phyloP scores from a whole-genome alignment of 495 filamentous ascomycete species.

The Podospora pseudocomata region DNA sequence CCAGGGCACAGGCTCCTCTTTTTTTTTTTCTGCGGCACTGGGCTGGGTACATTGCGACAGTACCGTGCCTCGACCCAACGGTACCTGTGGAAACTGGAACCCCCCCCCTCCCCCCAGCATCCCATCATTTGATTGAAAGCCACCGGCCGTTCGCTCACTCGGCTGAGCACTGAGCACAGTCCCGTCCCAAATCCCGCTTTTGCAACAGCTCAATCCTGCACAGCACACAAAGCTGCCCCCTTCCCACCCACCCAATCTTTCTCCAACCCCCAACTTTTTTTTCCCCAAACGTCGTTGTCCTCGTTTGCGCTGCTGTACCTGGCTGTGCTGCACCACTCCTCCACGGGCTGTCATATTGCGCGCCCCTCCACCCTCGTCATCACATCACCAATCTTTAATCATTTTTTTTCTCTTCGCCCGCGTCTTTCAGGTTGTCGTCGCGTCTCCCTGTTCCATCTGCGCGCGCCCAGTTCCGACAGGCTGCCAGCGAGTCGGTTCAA shows the following conservation, averaged over 20 bases:
- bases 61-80: slow-evolving; percentile 5
- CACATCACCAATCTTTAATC: slow-evolving; percentile 33
- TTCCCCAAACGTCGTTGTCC: slow-evolving; percentile 22
- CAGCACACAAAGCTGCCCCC: slow-evolving; percentile 23
- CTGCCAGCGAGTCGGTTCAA: background rate
- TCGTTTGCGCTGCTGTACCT: slow-evolving; percentile 27
- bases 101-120: slow-evolving; percentile 18
- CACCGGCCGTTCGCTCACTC: slow-evolving; percentile 15
- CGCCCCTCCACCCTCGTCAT: slow-evolving; percentile 38
- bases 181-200: slow-evolving; percentile 22
- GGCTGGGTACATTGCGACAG: slow-evolving; percentile 11
- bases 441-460: slow-evolving; percentile 10
- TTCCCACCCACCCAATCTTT: slow-evolving; percentile 30
- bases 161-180: slow-evolving; percentile 11
- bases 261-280: slow-evolving; percentile 35
- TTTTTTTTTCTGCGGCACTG: slow-evolving; percentile 11
- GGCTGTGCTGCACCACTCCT: slow-evolving; percentile 23
- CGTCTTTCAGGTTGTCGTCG: slow-evolving; percentile 12
- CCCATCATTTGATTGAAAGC: slow-evolving; percentile 21
- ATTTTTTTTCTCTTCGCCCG: slow-evolving; percentile 18
- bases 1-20: slow-evolving; percentile 1
- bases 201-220: slow-evolving; percentile 20
- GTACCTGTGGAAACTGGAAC: slow-evolving; percentile 8
- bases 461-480: background rate
- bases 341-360: slow-evolving; percentile 26